Evolutionary conservation across 305 asterid species (phyloP).

Genomic region (Vinca major): DNA sequence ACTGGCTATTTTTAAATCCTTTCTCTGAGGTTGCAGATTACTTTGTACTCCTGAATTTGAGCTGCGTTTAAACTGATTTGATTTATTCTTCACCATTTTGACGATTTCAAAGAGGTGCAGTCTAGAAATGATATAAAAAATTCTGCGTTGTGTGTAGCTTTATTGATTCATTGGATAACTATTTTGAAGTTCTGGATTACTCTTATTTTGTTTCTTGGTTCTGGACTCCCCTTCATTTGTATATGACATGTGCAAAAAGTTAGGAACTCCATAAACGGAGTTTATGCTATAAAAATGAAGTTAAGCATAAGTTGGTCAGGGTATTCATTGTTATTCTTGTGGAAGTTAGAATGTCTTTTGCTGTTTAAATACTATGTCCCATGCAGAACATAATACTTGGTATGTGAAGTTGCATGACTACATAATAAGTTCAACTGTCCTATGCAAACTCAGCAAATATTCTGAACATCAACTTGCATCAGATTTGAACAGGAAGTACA

Average conservation of each 20-base stretch:
- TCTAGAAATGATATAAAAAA: not conserved
- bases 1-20: not conserved
- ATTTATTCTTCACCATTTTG: not conserved
- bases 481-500: not conserved
- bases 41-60: not conserved
- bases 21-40: not conserved
- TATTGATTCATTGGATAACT: not conserved
- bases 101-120: not conserved
- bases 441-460: not conserved
- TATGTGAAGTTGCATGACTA: not conserved
- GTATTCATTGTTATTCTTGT: not conserved
- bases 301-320: not conserved
- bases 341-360: not conserved
- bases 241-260: not conserved
- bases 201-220: too few relatives aligned
- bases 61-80: not conserved
- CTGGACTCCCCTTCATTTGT: not conserved
- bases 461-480: not conserved
- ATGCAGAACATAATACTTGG: not conserved
- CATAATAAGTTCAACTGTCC: not conserved
- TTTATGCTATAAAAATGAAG: not conserved
- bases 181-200: not conserved
- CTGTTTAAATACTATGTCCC: not conserved
- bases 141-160: not conserved
- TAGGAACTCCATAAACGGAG: not conserved